Base-by-base conservation (phyloP, 2,329 filamentous ascomycete genomes). In the Fusarium redolens region DNA sequence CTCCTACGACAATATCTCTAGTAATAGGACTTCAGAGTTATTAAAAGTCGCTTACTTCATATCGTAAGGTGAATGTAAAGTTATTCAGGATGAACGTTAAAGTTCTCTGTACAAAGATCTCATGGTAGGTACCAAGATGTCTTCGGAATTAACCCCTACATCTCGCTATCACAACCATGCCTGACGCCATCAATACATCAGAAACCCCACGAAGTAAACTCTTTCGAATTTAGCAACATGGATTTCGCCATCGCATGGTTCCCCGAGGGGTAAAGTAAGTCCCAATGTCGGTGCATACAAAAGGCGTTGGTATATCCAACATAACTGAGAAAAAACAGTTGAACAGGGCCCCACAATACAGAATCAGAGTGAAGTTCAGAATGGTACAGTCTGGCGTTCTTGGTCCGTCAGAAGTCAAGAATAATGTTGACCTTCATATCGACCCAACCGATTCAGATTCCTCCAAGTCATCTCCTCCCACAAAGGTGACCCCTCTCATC, bases 281-380 rank as follows among this genome's bases (percentile, higher is more conserved):
- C 12, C 18, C 17, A 12, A 40, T 9, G 33, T 40, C 18, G 1
- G 8, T 28, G 10, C 12, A n/a, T 54, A 54, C 22, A 54, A 54
- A 28, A 54, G 9, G 33, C 33, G 22, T 2, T 8, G 2, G n/a
- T 7, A 6, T 4, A 4, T 7, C 5, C 33, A 17, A n/a, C 9
- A n/a, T n/a, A 4, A 40, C 28, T 28, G 13, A 5, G 3, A 12
- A 6, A 20, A 6, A 10, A 38, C 33, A 9, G 3, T 14, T n/a
- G 17, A 15, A 38, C 9, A 28, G 18, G 2, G 7, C 7, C 3
- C 11, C 1, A 28, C 12, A 13, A 5, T 37, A 37, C 35, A 7
- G 17, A 14, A 17, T 37, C 1, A 17, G 4, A 17, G 1, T 9
- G 10, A 28, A 7, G 15, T n/a, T 20, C 18, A 1, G 6, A n/a